phyloP scores from a whole-genome alignment of 768 basidiomycete species.

The Mycena sanguinolenta region DNA sequence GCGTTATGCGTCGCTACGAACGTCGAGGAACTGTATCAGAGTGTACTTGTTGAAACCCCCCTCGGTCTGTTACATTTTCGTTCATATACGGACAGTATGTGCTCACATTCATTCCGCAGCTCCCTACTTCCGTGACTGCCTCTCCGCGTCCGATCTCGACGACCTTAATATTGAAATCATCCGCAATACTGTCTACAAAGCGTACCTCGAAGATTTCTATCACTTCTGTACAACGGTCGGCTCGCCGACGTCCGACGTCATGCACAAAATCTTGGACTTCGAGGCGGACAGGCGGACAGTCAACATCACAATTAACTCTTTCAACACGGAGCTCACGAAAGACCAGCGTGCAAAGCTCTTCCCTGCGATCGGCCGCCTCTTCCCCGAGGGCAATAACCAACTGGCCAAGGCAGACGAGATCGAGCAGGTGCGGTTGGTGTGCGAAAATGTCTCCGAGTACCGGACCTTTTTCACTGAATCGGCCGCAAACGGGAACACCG shows the following conservation, averaged over 20 bases:
- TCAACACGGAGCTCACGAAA: slow-evolving; percentile 94
- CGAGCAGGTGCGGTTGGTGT: slow-evolving; percentile 89
- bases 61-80: slow-evolving; percentile 71
- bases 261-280: slow-evolving; percentile 92
- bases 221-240: slow-evolving; percentile 84
- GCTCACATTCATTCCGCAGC: slow-evolving; percentile 56
- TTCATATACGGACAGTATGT: not conserved
- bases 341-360: slow-evolving; percentile 95
- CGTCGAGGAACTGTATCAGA: slow-evolving; percentile 97
- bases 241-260: slow-evolving; percentile 89
- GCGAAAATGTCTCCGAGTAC: slow-evolving; percentile 93
- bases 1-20: slow-evolving; percentile 99
- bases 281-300: slow-evolving; percentile 97
- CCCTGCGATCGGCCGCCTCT: slow-evolving; percentile 93
- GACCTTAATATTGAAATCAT: slow-evolving; percentile 99
- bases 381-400: slow-evolving; percentile 95
- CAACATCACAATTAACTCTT: slow-evolving; percentile 99
- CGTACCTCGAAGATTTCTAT: slow-evolving; percentile 98
- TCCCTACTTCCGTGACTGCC: slow-evolving; percentile 96
- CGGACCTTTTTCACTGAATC: slow-evolving; percentile 87
- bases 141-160: slow-evolving; percentile 95
- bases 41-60: slow-evolving; percentile 97
- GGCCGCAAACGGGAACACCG: slow-evolving; percentile 46
- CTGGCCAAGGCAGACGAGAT: slow-evolving; percentile 95
- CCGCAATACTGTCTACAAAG: slow-evolving; percentile 98